phyloP scores from a whole-genome alignment of 2,329 filamentous ascomycete genomes.

The Penicillium sp. region DNA sequence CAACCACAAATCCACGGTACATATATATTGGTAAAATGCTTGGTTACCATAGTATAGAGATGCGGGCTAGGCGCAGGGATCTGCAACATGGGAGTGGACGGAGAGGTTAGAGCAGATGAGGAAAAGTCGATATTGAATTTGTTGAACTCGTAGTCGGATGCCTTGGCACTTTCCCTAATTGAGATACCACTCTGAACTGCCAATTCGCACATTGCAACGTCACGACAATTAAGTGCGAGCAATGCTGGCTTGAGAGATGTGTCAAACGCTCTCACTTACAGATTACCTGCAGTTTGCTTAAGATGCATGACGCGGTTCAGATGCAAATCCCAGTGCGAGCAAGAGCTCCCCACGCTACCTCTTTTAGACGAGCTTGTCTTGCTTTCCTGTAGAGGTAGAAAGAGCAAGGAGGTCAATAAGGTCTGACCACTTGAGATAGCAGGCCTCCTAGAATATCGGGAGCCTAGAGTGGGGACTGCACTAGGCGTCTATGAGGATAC shows the following conservation, averaged over 20 bases:
- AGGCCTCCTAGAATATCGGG: not conserved
- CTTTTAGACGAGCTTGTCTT: not conserved
- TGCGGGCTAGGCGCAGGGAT: too few relatives aligned
- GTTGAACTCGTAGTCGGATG: conserved; percentile 17
- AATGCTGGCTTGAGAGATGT: not conserved
- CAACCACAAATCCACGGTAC: too few relatives aligned
- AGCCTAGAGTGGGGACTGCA: not conserved
- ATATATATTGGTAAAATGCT: too few relatives aligned
- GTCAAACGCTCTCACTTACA: not conserved
- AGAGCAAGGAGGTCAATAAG: not conserved
- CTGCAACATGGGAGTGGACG: not conserved
- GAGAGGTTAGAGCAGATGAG: conserved; percentile 1
- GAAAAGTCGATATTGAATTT: conserved; percentile 4
- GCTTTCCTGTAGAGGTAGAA: not conserved
- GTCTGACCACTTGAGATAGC: not conserved
- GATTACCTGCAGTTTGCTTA: not conserved
- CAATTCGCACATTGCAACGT: not conserved
- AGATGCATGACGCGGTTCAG: conserved; percentile 7
- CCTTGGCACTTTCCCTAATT: conserved; percentile 25
- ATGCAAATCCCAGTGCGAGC: conserved; percentile 10
- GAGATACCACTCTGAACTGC: conserved; percentile 8
- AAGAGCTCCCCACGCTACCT: not conserved
- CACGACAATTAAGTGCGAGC: not conserved
- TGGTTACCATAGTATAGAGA: too few relatives aligned
- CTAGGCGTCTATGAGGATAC: conserved; percentile 12